Percentiles rank a stretch among this genome's conserved stretches.
These are phyloP conservation scores for Phytophthora podocarpi DNA, from an alignment of 352 stramenopile genomes.

Conservation along the genomic window DNA sequence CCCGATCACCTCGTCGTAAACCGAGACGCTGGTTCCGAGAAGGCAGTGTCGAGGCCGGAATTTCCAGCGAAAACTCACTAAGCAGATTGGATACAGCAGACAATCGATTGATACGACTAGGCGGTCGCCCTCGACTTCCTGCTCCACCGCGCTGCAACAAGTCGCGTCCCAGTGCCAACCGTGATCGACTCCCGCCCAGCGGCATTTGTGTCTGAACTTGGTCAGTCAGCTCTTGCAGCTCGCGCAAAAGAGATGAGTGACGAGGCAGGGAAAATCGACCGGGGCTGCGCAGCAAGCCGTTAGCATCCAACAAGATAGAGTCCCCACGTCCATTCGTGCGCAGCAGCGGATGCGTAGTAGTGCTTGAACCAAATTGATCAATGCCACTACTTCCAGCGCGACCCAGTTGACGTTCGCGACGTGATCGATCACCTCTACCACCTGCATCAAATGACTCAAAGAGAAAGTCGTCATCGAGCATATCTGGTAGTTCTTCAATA, in stretches of 20 bases:
- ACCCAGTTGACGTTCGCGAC: constrained; percentile 38
- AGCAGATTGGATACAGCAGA: constrained; percentile 78
- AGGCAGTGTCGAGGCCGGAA: constrained; percentile 48
- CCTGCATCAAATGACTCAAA: constrained; percentile 63
- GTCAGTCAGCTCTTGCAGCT: constrained; percentile 76
- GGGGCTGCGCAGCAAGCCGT: constrained; percentile 30
- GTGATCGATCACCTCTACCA: constrained; percentile 36
- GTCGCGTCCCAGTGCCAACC: constrained; percentile 47
- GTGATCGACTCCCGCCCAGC: constrained; percentile 31
- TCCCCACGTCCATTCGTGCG: constrained; percentile 46
- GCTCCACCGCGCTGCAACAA: constrained; percentile 41
- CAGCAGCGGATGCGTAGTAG: constrained; percentile 47
- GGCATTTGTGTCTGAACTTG: constrained; percentile 78
- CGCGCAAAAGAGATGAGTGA: constrained; percentile 73
- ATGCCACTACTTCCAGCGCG: constrained; percentile 13
- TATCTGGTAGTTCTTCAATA: constrained; percentile 63
- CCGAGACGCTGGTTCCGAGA: constrained; percentile 41
- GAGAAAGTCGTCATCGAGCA: constrained; percentile 55
- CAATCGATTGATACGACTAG: constrained; percentile 64
- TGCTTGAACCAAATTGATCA: constrained; percentile 17
- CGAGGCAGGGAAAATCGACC: constrained; percentile 55
- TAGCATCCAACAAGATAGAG: constrained; percentile 33
- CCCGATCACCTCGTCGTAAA: constrained; percentile 54
- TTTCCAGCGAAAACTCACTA: constrained; percentile 84
- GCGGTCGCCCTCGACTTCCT: constrained; percentile 52